phyloP scores from a whole-genome alignment of 2,329 filamentous ascomycete genomes.

The Pseudogymnoascus sp. region DNA sequence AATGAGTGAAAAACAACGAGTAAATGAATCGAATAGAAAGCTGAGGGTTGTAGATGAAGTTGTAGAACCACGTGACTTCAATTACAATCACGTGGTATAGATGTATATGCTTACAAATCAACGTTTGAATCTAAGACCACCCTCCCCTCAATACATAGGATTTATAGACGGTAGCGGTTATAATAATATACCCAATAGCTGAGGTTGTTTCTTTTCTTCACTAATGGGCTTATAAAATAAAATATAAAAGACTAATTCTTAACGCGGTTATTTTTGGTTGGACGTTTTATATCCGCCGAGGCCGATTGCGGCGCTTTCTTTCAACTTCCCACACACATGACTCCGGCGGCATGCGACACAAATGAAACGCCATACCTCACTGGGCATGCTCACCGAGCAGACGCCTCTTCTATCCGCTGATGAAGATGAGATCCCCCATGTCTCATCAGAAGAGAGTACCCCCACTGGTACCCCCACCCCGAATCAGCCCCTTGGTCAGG shows the following conservation, averaged over 20 bases:
- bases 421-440: background rate
- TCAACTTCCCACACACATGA: background rate
- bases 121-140: background rate
- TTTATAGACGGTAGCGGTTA: background rate
- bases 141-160: background rate
- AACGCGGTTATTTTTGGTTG: background rate
- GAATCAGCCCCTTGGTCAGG: constrained; percentile 23
- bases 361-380: background rate
- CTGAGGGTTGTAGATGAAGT: background rate
- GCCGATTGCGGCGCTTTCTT: background rate
- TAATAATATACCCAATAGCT: background rate
- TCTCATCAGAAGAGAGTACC: background rate
- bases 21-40: background rate
- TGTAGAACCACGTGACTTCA: background rate
- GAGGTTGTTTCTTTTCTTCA: background rate
- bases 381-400: background rate
- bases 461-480: background rate
- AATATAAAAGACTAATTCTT: background rate
- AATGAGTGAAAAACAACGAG: background rate
- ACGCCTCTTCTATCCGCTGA: background rate
- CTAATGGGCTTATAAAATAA: background rate
- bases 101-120: background rate
- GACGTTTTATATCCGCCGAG: background rate
- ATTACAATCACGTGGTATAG: background rate
- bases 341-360: background rate